Percentiles rank a stretch among this genome's conserved stretches.
phyloP scores from a whole-genome alignment of 169 alveolate genomes.

The Plasmodium vivax region DNA sequence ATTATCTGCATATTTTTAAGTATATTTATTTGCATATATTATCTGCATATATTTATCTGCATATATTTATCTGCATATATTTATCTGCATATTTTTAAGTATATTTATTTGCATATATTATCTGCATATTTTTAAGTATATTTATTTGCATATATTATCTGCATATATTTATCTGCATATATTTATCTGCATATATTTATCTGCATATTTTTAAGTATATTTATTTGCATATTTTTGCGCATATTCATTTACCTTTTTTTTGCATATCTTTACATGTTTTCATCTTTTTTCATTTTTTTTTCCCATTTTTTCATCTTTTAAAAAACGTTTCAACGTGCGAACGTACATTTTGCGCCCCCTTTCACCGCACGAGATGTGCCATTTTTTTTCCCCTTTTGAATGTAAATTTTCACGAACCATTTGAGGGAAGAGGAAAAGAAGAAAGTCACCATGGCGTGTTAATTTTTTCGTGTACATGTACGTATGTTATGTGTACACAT shows the following conservation, averaged over 20 bases:
- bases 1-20: neutral
- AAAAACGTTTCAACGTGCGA: neutral
- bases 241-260: neutral
- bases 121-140: neutral
- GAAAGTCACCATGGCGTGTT: slow-evolving; percentile 26
- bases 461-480: slow-evolving; percentile 12
- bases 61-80: neutral
- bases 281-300: neutral
- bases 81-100: neutral
- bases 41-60: neutral
- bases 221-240: neutral
- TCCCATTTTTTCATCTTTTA: neutral
- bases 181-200: neutral
- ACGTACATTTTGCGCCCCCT: neutral
- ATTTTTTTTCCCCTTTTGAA: neutral
- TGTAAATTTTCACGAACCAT: slow-evolving; percentile 7
- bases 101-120: neutral
- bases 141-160: neutral
- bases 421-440: neutral
- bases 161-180: neutral
- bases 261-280: neutral
- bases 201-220: neutral
- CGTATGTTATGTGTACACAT: neutral
- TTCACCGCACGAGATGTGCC: neutral
- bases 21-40: neutral